Evolutionary conservation across 371 early-diverging fungal species (phyloP), one percentile per base, ranked within the genome.

Genomic region (Rhizopus sp.): DNA sequence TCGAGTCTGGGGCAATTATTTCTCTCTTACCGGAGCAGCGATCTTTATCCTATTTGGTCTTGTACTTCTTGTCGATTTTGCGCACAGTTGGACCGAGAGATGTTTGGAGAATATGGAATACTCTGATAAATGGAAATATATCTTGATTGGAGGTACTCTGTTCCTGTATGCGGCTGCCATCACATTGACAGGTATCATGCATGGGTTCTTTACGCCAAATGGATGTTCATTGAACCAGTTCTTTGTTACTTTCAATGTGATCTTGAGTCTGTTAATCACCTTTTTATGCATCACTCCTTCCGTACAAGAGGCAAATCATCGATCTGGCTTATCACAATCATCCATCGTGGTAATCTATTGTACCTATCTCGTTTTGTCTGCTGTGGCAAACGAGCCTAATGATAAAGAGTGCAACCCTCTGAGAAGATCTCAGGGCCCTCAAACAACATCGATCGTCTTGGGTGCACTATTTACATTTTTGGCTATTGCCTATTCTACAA

Each of bases 401-500:
- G 77, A 77, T 35, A 70, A 80, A 34, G 66, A 68, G 41, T 97
- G 97, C 70, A 95, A 94, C 72, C 95, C 95, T 13, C 66, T 93
- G 54, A 81, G 82, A 50, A 77, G 82, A 34, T 78, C 78, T 4
- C 78, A 80, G 5, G 85, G 90, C 6, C 84, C 93, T 1, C 83
- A 89, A 53, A 92, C 90, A 5, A 92, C 93, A 0, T 81, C 91
- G 4, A 80, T 94, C 7, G 78, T 93, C 12, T 67, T 95, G 46
- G 97, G 97, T 5, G 89, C 94, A 12, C 55, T 94, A 23, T 92
- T 97, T 66, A 95, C 96, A 1, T 92, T 97, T 62, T 64, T 93
- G 45, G 95, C 95, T 3, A 82, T 97, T 49, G 89, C 90, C 17
- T 97, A 95, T 73, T 91, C 91, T 13, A 94, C 97, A 7, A 89